These are phyloP conservation scores for Recurvomyces mirabilis DNA, from an alignment of 495 filamentous ascomycete genomes.

Conservation along the genomic window DNA sequence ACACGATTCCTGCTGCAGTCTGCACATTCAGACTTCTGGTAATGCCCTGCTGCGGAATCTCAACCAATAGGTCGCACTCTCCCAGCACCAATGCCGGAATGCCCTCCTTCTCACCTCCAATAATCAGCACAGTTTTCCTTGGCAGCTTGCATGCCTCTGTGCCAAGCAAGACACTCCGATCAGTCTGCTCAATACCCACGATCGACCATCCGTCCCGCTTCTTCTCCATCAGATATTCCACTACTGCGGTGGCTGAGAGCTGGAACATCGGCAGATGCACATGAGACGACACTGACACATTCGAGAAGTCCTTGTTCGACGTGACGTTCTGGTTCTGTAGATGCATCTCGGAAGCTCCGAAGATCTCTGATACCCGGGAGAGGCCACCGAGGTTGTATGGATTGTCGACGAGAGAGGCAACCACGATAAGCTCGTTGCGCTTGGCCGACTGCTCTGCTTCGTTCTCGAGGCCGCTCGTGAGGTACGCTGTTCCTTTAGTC, in stretches of 20 bases:
- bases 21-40: constrained; percentile 45
- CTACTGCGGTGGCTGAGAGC: constrained; percentile 16
- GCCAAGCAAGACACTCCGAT: constrained; percentile 33
- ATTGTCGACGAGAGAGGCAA: constrained; percentile 40
- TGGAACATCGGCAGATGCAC: constrained; percentile 35
- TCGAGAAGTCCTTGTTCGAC: constrained; percentile 32
- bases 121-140: constrained; percentile 32
- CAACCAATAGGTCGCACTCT: constrained; percentile 38
- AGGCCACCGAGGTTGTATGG: constrained; percentile 40
- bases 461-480: neutral
- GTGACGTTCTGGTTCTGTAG: constrained; percentile 24
- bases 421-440: constrained; percentile 28
- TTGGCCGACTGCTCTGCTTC: neutral
- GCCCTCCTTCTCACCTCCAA: constrained; percentile 39
- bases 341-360: constrained; percentile 32
- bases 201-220: constrained; percentile 33
- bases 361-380: constrained; percentile 38
- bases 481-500: constrained; percentile 22
- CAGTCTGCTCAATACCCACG: constrained; percentile 42
- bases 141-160: constrained; percentile 25
- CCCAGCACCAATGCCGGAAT: constrained; percentile 34
- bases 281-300: constrained; percentile 35
- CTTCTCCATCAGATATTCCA: constrained; percentile 24
- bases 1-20: constrained; percentile 37
- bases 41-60: constrained; percentile 37